phyloP scores from a whole-genome alignment of 495 filamentous ascomycete genomes.

The Penicillium turbatum region DNA sequence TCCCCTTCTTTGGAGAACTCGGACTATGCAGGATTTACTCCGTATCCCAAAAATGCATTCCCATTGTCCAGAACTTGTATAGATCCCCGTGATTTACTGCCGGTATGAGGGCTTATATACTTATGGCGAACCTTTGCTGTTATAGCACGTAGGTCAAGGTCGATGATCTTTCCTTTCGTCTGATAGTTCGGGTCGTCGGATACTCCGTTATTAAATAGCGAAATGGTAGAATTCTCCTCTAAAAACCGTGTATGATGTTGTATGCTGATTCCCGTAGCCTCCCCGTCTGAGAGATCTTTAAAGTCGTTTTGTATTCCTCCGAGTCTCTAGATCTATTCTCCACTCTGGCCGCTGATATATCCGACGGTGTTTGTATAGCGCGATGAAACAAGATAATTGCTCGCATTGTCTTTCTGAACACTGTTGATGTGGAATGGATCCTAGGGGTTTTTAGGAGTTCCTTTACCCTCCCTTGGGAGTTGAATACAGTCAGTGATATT shows the following conservation, averaged over 20 bases:
- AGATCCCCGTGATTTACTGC: too few species aligned
- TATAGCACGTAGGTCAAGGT: too few species aligned
- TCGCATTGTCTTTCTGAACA: slow-evolving; percentile 26
- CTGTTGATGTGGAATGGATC: slow-evolving; percentile 33
- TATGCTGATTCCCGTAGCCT: slow-evolving; percentile 6
- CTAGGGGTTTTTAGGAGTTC: neutral
- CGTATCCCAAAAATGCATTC: too few species aligned
- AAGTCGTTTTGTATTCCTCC: slow-evolving; percentile 29
- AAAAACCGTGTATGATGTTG: slow-evolving; percentile 24
- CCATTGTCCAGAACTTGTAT: too few species aligned
- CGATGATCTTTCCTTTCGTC: too few species aligned
- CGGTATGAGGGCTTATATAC: too few species aligned
- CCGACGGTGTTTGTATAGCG: slow-evolving; percentile 45
- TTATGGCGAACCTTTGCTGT: too few species aligned
- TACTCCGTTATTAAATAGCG: too few species aligned
- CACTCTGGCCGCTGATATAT: slow-evolving; percentile 47
- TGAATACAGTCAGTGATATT: slow-evolving; percentile 12
- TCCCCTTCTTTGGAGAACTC: too few species aligned
- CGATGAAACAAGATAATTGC: slow-evolving; percentile 52
- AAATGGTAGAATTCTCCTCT: slow-evolving; percentile 11
- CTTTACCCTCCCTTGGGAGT: neutral
- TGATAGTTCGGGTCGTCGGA: too few species aligned
- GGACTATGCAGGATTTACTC: too few species aligned
- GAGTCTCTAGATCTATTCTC: slow-evolving; percentile 49
- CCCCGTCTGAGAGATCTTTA: slow-evolving; percentile 4